Evolutionary conservation across 306 rosid genomes (phyloP).

Genomic region (Cucumis cinereus): DNA sequence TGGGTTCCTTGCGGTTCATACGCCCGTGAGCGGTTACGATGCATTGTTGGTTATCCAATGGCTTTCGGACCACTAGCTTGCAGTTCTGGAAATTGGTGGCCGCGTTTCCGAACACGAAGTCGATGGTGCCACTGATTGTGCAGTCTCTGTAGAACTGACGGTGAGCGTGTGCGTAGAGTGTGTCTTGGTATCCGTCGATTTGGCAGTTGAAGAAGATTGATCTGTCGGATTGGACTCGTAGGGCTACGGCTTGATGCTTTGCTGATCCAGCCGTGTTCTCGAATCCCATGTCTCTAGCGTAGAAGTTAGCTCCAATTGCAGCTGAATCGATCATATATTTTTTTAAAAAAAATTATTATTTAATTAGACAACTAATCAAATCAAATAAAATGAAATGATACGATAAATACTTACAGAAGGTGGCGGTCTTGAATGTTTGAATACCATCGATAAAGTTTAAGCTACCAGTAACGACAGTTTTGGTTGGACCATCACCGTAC

Average conservation of each 20-base stretch:
- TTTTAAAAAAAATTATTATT: no score
- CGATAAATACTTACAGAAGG: constrained; percentile 22
- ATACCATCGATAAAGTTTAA: constrained; percentile 22
- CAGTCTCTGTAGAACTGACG: constrained; percentile 24
- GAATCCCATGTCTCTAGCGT: constrained; percentile 24
- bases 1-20: background rate
- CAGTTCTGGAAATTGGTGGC: constrained; percentile 21
- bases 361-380: background rate
- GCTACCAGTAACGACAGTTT: constrained; percentile 23
- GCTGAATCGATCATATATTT: no score
- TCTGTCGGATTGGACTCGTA: constrained; percentile 9
- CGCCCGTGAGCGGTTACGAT: constrained; percentile 39
- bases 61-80: constrained; percentile 19
- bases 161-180: constrained; percentile 17
- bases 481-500: constrained; percentile 44
- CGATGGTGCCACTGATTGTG: constrained; percentile 16
- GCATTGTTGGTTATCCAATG: constrained; percentile 16
- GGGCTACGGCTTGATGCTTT: constrained; percentile 24
- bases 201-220: constrained; percentile 19
- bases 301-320: constrained; percentile 29
- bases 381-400: no score
- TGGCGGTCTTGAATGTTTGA: constrained; percentile 27
- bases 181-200: constrained; percentile 20
- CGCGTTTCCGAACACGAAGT: constrained; percentile 17
- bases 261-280: constrained; percentile 15